A percentile compares a stretch with the other conserved stretches of the same genome.
Conservation (phyloP, 2,329 filamentous ascomycete species). For the Nigrospora osmanthi region DNA sequence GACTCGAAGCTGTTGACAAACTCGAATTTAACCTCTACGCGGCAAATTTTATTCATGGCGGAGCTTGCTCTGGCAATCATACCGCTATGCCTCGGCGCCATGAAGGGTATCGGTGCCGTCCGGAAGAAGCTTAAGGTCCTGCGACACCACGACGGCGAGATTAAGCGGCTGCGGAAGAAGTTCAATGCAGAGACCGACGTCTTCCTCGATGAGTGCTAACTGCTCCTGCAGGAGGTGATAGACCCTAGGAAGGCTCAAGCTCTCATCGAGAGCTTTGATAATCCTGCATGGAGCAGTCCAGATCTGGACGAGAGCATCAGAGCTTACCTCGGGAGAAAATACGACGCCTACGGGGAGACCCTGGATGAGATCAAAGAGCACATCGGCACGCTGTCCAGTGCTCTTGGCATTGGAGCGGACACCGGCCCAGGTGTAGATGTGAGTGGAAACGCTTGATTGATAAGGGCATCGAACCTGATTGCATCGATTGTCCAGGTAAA, state of each 20-base stretch:
- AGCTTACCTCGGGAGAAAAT: not conserved
- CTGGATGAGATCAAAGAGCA: not conserved
- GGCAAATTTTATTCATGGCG: no score
- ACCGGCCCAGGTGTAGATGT: not conserved
- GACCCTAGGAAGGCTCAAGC: slow-evolving; percentile 5
- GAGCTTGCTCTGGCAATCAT: slow-evolving; percentile 10
- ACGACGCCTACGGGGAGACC: not conserved
- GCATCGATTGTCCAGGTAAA: no score
- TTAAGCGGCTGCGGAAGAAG: slow-evolving; percentile 7
- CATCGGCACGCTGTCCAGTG: not conserved
- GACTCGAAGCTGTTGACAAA: no score
- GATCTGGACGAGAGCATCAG: not conserved
- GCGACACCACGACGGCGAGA: slow-evolving; percentile 5
- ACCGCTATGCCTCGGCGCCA: slow-evolving; percentile 5
- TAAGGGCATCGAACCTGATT: no score
- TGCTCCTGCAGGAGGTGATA: slow-evolving; percentile 6
- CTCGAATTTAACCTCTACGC: no score
- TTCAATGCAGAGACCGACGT: slow-evolving; percentile 5
- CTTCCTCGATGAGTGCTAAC: slow-evolving; percentile 9
- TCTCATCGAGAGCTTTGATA: slow-evolving; percentile 2
- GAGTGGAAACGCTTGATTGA: no score
- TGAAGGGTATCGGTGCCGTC: slow-evolving; percentile 5
- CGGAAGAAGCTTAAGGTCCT: slow-evolving; percentile 8
- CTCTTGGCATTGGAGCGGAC: not conserved
- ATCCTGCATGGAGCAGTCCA: slow-evolving; percentile 3